These are phyloP conservation scores for Phanerochaete carnosa DNA, from an alignment of 768 basidiomycete species.

Conservation along the genomic window DNA sequence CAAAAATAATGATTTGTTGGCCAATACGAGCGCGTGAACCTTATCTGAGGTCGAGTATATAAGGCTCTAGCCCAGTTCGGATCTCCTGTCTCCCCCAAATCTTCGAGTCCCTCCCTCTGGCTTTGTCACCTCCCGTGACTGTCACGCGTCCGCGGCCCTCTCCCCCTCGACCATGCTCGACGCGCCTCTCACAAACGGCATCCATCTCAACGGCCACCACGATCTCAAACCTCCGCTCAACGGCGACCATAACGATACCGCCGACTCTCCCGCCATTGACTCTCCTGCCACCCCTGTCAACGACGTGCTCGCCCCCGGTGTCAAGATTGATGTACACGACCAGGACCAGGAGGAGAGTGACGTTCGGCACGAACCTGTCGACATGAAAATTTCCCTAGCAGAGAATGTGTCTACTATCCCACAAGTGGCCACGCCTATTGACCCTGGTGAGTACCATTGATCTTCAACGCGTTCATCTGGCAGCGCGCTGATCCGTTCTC, in stretches of 20 bases:
- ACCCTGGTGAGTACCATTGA: slow-evolving; percentile 44
- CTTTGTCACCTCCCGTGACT: slow-evolving; percentile 50
- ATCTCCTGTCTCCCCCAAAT: slow-evolving; percentile 70
- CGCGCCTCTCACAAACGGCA: slow-evolving; percentile 34
- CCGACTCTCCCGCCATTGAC: slow-evolving; percentile 39
- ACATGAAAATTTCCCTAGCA: slow-evolving; percentile 42
- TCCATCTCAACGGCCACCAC: slow-evolving; percentile 32
- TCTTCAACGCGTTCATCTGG: background rate
- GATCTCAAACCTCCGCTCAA: slow-evolving; percentile 15
- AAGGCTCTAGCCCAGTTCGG: slow-evolving; percentile 66
- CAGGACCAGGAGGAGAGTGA: slow-evolving; percentile 60
- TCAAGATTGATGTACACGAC: slow-evolving; percentile 62
- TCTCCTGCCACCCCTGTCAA: slow-evolving; percentile 64
- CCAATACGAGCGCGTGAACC: slow-evolving; percentile 74
- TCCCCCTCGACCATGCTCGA: slow-evolving; percentile 49
- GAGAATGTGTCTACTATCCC: slow-evolving; percentile 43
- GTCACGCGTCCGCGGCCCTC: slow-evolving; percentile 53
- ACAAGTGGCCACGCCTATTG: slow-evolving; percentile 41
- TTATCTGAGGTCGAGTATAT: slow-evolving; percentile 77
- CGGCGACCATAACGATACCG: slow-evolving; percentile 19
- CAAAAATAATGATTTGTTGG: slow-evolving; percentile 12
- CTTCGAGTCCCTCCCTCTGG: slow-evolving; percentile 39
- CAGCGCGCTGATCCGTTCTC: background rate
- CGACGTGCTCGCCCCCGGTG: slow-evolving; percentile 42
- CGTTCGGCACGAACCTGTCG: slow-evolving; percentile 58